phyloP scores from a whole-genome alignment of 2,329 filamentous ascomycete species.

The Penicillium sp. region DNA sequence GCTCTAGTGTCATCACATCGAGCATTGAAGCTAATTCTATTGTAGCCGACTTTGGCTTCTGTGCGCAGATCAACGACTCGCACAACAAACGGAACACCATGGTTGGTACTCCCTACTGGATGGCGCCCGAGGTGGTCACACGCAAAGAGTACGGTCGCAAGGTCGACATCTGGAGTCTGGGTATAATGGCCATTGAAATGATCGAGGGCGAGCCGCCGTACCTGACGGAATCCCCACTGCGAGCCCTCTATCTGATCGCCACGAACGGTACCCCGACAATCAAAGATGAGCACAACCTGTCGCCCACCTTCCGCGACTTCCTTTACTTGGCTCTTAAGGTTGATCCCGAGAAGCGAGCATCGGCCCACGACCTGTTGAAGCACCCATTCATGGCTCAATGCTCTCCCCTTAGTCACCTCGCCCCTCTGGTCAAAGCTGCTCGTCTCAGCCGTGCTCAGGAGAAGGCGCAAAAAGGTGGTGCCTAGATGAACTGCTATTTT shows the following conservation, averaged over 20 bases:
- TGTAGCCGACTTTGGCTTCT: constrained; percentile 94
- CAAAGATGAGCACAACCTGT: constrained; percentile 83
- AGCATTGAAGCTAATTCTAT: constrained; percentile 21
- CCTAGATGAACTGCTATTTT: constrained; percentile 18
- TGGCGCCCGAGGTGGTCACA: constrained; percentile 97
- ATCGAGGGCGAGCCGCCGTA: constrained; percentile 98
- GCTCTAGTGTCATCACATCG: neutral
- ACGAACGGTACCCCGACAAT: constrained; percentile 93
- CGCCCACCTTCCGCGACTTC: constrained; percentile 81
- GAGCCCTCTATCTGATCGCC: constrained; percentile 91
- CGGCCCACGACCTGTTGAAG: constrained; percentile 87
- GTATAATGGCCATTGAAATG: constrained; percentile 99
- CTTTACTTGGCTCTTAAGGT: constrained; percentile 90
- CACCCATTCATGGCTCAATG: constrained; percentile 76
- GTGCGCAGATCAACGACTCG: constrained; percentile 93
- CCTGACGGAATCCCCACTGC: constrained; percentile 85
- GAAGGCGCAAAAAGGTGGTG: constrained; percentile 62
- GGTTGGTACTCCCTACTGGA: constrained; percentile 99
- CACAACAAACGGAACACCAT: constrained; percentile 98
- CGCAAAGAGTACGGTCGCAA: constrained; percentile 97
- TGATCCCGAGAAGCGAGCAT: constrained; percentile 92
- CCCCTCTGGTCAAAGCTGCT: constrained; percentile 80
- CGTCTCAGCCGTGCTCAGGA: constrained; percentile 81
- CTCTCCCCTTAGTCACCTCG: constrained; percentile 68
- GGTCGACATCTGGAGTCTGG: constrained; percentile 96